A percentile compares a stretch with the other conserved stretches of the same genome.
phyloP scores from a whole-genome alignment of 2,329 filamentous ascomycete species.

The Penicillium griseofulvum region DNA sequence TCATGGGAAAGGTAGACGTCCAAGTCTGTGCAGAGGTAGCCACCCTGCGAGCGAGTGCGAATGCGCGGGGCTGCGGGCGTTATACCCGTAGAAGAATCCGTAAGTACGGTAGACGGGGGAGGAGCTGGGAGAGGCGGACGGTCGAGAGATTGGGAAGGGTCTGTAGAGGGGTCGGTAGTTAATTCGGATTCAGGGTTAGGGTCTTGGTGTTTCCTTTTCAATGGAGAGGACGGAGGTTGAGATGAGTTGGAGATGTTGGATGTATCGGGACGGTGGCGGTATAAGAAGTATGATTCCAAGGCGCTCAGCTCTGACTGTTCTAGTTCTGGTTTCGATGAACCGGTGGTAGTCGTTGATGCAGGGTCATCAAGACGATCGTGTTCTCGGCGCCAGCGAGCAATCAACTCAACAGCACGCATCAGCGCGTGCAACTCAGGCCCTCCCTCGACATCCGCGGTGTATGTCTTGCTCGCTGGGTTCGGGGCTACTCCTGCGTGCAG shows the following conservation, averaged over 20 bases:
- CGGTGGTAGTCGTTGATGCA: neutral
- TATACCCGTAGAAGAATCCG: neutral
- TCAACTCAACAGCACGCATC: constrained; percentile 45
- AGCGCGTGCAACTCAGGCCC: constrained; percentile 47
- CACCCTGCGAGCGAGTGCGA: constrained; percentile 69
- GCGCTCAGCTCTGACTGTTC: constrained; percentile 20
- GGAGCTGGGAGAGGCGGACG: constrained; percentile 13
- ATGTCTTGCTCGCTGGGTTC: constrained; percentile 24
- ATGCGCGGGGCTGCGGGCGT: constrained; percentile 57
- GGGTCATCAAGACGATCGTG: constrained; percentile 14
- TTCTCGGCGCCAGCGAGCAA: constrained; percentile 41
- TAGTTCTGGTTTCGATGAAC: neutral
- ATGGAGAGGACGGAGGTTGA: constrained; percentile 6
- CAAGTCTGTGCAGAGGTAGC: constrained; percentile 90
- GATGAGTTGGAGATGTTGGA: neutral
- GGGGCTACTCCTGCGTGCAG: constrained; percentile 18
- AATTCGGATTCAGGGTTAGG: constrained; percentile 10
- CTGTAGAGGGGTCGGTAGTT: constrained; percentile 5
- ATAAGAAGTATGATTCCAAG: constrained; percentile 45
- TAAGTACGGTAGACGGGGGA: constrained; percentile 6
- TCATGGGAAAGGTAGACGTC: constrained; percentile 95
- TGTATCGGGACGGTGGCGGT: constrained; percentile 52
- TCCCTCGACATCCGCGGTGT: constrained; percentile 40
- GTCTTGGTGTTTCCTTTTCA: constrained; percentile 21
- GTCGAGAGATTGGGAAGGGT: constrained; percentile 15